These are phyloP conservation scores for Talaromyces atroroseus DNA, from an alignment of 2,329 filamentous ascomycete species.

Conservation along the genomic window DNA sequence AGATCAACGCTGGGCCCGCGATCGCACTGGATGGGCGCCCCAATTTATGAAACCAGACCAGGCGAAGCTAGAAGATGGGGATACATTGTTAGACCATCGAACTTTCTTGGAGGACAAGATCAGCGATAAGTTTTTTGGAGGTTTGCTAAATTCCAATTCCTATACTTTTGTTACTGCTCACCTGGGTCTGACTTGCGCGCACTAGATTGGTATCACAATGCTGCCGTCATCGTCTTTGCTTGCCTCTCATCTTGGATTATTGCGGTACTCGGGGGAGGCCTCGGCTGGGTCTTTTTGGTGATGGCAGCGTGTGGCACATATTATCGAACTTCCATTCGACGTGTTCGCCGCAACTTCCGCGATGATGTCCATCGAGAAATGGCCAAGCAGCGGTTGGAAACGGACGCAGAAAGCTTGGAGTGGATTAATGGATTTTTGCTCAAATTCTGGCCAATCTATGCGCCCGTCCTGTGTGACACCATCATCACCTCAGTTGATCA, in stretches of 20 bases:
- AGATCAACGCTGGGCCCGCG: constrained; percentile 52
- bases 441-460: constrained; percentile 99
- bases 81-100: constrained; percentile 77
- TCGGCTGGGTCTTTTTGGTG: constrained; percentile 88
- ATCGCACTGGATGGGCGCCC: constrained; percentile 80
- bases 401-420: constrained; percentile 85
- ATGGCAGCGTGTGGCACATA: constrained; percentile 92
- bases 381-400: constrained; percentile 79
- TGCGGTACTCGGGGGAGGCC: constrained; percentile 79
- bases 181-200: constrained; percentile 2
- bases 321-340: constrained; percentile 89
- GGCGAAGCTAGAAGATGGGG: constrained; percentile 51
- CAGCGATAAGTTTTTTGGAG: constrained; percentile 85
- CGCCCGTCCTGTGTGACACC: constrained; percentile 84
- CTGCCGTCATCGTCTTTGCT: constrained; percentile 87
- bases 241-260: constrained; percentile 87
- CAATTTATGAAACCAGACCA: constrained; percentile 60
- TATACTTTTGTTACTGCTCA: background rate
- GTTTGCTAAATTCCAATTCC: constrained; percentile 40
- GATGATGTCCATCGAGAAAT: constrained; percentile 90
- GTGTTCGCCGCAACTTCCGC: constrained; percentile 89
- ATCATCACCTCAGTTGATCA: constrained; percentile 94
- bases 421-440: constrained; percentile 99
- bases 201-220: constrained; percentile 95
- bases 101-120: constrained; percentile 80